Evolutionary conservation across 352 stramenopile species (phyloP), one percentile per base, ranked within the genome.

Genomic region (Phytophthora kernoviae): DNA sequence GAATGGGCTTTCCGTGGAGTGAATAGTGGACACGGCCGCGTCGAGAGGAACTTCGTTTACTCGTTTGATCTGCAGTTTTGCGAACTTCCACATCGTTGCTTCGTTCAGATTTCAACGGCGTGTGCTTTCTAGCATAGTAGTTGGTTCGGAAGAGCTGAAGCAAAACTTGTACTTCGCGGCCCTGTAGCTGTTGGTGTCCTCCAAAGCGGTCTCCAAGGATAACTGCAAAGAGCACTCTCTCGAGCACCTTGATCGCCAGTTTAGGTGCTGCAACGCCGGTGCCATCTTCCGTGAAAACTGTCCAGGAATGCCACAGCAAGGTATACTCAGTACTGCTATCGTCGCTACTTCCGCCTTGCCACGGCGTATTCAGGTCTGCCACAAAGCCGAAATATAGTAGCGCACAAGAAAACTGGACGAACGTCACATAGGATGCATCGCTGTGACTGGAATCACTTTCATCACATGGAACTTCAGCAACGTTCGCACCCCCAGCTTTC

Each of bases 301-400:
- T 67, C 79, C 79, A 88, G 12, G 73, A 73, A 24, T 84, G 64
- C 79, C 76, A 88, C 1, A 88, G 55, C 14, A 88, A 34, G 21
- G 79, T 86, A 15, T 78, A 43, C 20, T 69, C 5, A 18, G 72
- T 56, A 17, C 44, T 39, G 15, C 33, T 27, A 1, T 37, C 44
- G 24, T 33, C 30, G 11, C 9, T 40, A 4, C 8, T 17, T 9
- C 14, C 41, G 5, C 58, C 49, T 54, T 73, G 49, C 58, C 66
- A 86, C 3, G 54, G 58, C 1, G 74, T 76, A n/a, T 75, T 70
- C 14, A 73, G 51, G 26, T 74, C 64, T 1, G 69, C 54, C 18
- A 84, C 74, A 30, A 88, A 71, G 15, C 79, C 79, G 24, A 88
- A 88, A 37, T 84, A 83, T 9, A 88, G 51, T 2, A 88, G 34